These are phyloP conservation scores for Myriosclerotinia scirpicola DNA, from an alignment of 2,329 filamentous ascomycete genomes.

Conservation along the genomic window DNA sequence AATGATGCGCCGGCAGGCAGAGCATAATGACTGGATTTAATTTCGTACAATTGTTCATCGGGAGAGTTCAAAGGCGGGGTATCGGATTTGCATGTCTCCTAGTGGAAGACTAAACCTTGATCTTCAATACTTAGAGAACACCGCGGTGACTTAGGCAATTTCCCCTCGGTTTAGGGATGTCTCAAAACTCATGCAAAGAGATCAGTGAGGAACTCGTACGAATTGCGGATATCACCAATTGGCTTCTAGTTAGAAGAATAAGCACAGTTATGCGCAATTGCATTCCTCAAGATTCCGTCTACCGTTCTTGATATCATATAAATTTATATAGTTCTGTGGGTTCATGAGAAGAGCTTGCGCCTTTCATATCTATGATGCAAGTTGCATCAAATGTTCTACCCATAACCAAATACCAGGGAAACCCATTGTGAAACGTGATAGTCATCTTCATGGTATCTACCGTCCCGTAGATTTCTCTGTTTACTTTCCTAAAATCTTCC, in stretches of 20 bases:
- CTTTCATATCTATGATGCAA: not conserved
- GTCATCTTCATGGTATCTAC: not conserved
- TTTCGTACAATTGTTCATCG: not conserved
- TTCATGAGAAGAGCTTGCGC: not conserved
- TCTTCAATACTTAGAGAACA: not conserved
- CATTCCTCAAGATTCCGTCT: not conserved
- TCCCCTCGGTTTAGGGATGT: not conserved
- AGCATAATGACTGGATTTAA: not conserved
- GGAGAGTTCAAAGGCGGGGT: not conserved
- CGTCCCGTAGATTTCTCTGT: not conserved
- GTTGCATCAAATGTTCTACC: not conserved
- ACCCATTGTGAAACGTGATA: not conserved
- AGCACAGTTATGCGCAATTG: not conserved
- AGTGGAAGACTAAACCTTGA: constrained; percentile 11
- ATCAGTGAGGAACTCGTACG: not conserved
- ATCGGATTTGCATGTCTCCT: not conserved
- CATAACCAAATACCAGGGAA: not conserved
- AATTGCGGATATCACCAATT: not conserved
- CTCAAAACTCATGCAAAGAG: not conserved
- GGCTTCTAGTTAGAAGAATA: not conserved
- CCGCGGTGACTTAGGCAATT: not conserved
- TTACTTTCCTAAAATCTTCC: too few relatives aligned
- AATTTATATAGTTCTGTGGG: not conserved
- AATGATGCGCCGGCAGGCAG: not conserved
- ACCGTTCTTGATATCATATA: not conserved